These are phyloP conservation scores for Tetratostichococcus sp. DNA, from an alignment of 139 green algal species.

Conservation along the genomic window DNA sequence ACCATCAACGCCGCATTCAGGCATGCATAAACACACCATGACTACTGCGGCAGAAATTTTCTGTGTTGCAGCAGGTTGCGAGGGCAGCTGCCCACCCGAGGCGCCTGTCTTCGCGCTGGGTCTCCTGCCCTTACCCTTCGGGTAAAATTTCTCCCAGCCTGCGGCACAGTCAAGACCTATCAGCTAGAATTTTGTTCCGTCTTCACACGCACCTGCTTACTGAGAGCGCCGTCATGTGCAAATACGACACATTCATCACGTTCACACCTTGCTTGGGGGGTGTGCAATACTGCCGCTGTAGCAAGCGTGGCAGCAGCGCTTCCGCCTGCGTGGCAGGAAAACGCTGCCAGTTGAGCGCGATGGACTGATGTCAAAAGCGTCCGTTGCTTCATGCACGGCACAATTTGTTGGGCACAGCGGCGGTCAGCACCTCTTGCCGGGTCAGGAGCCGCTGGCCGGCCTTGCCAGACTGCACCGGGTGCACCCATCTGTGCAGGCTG, in stretches of 20 bases:
- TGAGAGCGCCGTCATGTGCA: not conserved
- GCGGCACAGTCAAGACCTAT: not conserved
- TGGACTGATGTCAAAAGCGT: no score
- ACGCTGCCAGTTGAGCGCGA: not conserved
- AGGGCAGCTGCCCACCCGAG: not conserved
- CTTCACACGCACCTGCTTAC: no score
- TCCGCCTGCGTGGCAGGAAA: not conserved
- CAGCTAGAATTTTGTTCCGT: no score
- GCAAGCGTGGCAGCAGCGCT: not conserved
- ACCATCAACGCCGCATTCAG: no score
- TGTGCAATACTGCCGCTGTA: not conserved
- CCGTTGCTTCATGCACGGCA: no score
- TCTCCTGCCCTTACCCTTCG: slow-evolving; percentile 35
- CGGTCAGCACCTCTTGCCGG: not conserved
- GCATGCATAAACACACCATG: no score
- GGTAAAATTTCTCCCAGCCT: slow-evolving; percentile 54
- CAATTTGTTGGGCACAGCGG: no score
- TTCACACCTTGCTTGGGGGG: not conserved
- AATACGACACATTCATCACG: not conserved
- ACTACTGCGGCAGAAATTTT: no score
- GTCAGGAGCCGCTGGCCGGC: not conserved
- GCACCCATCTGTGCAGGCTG: not conserved
- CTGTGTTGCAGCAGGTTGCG: not conserved
- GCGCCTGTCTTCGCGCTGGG: slow-evolving; percentile 18
- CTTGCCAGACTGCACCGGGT: not conserved